phyloP scores from a whole-genome alignment of 164 flowering plant genomes.

The Akebia trifoliata region DNA sequence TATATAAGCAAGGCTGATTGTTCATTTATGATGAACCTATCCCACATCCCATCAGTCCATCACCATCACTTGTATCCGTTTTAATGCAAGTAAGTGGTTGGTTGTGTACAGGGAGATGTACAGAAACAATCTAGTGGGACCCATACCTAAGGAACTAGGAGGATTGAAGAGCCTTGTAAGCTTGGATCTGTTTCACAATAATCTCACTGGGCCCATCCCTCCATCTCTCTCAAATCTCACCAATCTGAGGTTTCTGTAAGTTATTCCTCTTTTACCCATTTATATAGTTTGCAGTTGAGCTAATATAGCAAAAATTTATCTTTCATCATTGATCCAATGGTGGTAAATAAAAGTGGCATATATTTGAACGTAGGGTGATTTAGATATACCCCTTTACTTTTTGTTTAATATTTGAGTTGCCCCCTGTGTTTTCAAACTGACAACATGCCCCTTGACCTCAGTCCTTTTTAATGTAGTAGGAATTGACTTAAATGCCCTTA shows the following conservation, averaged over 20 bases:
- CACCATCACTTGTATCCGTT: neutral
- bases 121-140: constrained; percentile 60
- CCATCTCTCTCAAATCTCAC: constrained; percentile 54
- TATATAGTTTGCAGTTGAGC: neutral
- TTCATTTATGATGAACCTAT: neutral
- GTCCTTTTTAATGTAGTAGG: too few species aligned
- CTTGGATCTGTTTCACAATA: constrained; percentile 70
- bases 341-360: too few species aligned
- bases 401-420: too few species aligned
- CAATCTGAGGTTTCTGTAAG: constrained; percentile 61
- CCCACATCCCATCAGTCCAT: too few species aligned
- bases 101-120: constrained; percentile 55
- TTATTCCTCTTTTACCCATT: neutral
- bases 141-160: constrained; percentile 65
- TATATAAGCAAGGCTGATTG: too few species aligned
- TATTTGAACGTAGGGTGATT: too few species aligned
- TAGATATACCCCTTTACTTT: too few species aligned
- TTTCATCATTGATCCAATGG: too few species aligned
- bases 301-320: too few species aligned
- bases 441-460: too few species aligned
- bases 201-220: constrained; percentile 71
- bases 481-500: too few species aligned
- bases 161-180: constrained; percentile 55
- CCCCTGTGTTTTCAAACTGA: too few species aligned
- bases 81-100: neutral